Percentiles rank a stretch among this genome's conserved stretches.
phyloP scores from a whole-genome alignment of 805 yeast species.

The Zygotorulaspora sp. region DNA sequence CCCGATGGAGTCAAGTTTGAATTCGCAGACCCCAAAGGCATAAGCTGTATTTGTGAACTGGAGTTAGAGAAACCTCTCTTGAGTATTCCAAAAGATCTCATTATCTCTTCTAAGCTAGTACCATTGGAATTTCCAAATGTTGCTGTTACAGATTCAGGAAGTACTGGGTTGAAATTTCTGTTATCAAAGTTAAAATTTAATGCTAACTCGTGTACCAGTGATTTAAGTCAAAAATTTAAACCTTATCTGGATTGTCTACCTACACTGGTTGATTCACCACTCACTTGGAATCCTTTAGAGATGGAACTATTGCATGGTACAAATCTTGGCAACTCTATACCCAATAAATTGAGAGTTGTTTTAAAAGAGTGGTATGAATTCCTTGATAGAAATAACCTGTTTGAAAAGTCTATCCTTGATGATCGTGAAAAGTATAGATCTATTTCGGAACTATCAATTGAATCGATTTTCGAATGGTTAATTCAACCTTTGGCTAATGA shows the following conservation, averaged over 20 bases:
- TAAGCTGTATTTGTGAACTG: slow-evolving; percentile 30
- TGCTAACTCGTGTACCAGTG: slow-evolving; percentile 4
- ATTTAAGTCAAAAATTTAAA: slow-evolving; percentile 25
- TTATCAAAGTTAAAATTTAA: slow-evolving; percentile 42
- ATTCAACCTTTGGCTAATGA: slow-evolving; percentile 16
- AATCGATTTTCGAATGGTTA: slow-evolving; percentile 16
- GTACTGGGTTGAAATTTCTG: slow-evolving; percentile 37
- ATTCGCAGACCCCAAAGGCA: slow-evolving; percentile 35
- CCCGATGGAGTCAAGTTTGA: slow-evolving; percentile 37
- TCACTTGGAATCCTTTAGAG: slow-evolving; percentile 57
- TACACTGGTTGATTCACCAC: slow-evolving; percentile 47
- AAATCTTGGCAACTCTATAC: slow-evolving; percentile 53
- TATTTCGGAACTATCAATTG: slow-evolving; percentile 13
- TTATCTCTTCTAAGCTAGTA: slow-evolving; percentile 29
- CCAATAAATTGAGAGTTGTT: slow-evolving; percentile 43
- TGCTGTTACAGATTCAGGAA: slow-evolving; percentile 20
- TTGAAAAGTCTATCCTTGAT: slow-evolving; percentile 3
- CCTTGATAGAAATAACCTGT: slow-evolving; percentile 4
- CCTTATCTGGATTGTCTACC: slow-evolving; percentile 55
- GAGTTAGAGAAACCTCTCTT: slow-evolving; percentile 27
- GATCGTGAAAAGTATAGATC: slow-evolving; percentile 20
- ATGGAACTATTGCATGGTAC: slow-evolving; percentile 55
- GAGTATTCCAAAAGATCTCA: slow-evolving; percentile 31
- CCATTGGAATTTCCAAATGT: slow-evolving; percentile 22
- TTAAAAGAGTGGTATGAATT: slow-evolving; percentile 57